Evolutionary conservation across 352 stramenopile genomes (phyloP), one percentile per base, ranked within the genome.

Genomic region (Pythium rhizo-oryzae): DNA sequence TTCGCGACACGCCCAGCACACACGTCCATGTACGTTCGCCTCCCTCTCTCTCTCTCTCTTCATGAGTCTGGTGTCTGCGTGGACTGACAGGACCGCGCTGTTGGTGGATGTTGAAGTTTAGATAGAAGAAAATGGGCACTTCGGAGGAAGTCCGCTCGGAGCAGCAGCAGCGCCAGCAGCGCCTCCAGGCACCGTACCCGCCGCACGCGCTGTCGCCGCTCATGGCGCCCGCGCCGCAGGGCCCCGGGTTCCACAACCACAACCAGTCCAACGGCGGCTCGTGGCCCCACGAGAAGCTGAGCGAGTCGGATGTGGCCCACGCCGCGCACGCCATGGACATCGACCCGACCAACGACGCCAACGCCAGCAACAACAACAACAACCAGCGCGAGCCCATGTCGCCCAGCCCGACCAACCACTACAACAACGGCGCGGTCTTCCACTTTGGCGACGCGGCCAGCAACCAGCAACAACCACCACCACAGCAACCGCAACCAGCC

Each of bases 261-360:
- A 24, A 37, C 59, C 58, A 56, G 37, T 52, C 60, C 41, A 47
- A 24, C 51, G 30, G 46, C 30, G 21, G 6, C 25, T 51, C 28
- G 23, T 71, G 65, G 65, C 65, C 65, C n/a, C 65, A 59, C 41
- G 67, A 73, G 25, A 73, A 73, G 37, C 67, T 73, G 53, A 59
- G 57, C 39, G 51, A 67, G 33, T 62, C 66, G 18, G 67, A 65
- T 37, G 24, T 65, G 16, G 35, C 21, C 37, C 46, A 65, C 47
- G 28, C 59, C 21, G 25, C 35, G 28, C 59, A 68, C 15, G 47
- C 23, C 37, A 68, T 72, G 59, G 66, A 72, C 30, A 59, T 72
- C 19, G 60, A 73, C 44, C 67, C 67, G 60, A 73, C 37, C 33
- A 30, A 58, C 24, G 67, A 73, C 30, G 15, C 24, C 7, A 62